Evolutionary conservation across 352 stramenopile genomes (phyloP).

Genomic region (Pythium insidiosum): DNA sequence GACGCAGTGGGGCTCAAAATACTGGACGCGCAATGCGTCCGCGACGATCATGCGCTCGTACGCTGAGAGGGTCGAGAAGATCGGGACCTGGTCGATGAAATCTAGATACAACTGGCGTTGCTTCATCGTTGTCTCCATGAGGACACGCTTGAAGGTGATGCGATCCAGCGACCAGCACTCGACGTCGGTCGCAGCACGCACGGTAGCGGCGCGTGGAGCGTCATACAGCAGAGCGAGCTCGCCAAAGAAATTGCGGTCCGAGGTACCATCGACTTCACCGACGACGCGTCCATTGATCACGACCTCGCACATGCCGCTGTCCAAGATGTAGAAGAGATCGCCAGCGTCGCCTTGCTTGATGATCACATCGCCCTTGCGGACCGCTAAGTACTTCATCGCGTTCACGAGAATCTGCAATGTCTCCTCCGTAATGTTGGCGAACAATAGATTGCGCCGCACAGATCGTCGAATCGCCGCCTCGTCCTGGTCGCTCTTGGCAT

Average conservation of each 20-base stretch:
- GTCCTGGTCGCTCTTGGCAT: conserved; percentile 43
- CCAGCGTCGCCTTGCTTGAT: conserved; percentile 73
- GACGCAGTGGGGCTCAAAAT: conserved; percentile 27
- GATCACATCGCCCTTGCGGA: conserved; percentile 34
- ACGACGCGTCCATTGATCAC: conserved; percentile 49
- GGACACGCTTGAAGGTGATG: conserved; percentile 58
- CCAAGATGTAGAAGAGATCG: conserved; percentile 89
- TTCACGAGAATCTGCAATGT: conserved; percentile 57
- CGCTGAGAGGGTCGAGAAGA: conserved; percentile 61
- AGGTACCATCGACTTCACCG: conserved; percentile 48
- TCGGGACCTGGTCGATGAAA: conserved; percentile 58
- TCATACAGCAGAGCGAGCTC: conserved; percentile 94
- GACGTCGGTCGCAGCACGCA: conserved; percentile 48
- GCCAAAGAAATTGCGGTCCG: conserved; percentile 76
- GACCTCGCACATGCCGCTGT: conserved; percentile 78
- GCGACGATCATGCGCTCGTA: conserved; percentile 73
- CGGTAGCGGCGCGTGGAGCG: conserved; percentile 81
- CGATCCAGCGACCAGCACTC: conserved; percentile 87
- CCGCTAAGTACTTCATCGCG: conserved; percentile 57
- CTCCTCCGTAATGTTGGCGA: conserved; percentile 56
- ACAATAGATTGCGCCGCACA: conserved; percentile 55
- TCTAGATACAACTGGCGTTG: conserved; percentile 47
- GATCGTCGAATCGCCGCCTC: conserved; percentile 43
- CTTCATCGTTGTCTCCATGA: conserved; percentile 65
- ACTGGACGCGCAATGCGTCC: conserved; percentile 51